Evolutionary conservation across 1,284 basidiomycete genomes (phyloP).

Genomic region (Ustilago hordei): DNA sequence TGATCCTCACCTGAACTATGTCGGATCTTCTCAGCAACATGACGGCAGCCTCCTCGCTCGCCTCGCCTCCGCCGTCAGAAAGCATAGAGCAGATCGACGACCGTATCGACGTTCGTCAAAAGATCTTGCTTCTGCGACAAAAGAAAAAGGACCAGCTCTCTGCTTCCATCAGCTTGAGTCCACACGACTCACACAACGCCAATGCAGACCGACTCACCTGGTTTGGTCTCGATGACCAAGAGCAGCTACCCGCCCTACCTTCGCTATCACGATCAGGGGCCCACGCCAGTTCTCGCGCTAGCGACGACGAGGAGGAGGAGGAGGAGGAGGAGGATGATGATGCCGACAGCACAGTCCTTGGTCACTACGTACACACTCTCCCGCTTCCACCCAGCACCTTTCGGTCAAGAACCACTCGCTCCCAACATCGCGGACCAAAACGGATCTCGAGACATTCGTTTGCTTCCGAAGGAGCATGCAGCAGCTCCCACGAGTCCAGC

Average conservation of each 20-base stretch:
- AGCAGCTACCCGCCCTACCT: background rate
- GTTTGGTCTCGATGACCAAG: conserved; percentile 21
- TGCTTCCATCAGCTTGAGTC: background rate
- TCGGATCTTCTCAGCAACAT: background rate
- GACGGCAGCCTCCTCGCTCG: background rate
- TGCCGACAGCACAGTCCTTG: conserved; percentile 37
- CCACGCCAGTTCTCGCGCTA: background rate
- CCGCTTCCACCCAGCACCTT: conserved; percentile 20
- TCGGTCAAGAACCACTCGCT: background rate
- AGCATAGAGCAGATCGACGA: conserved; percentile 12
- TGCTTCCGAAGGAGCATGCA: conserved; percentile 16
- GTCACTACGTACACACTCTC: conserved; percentile 20
- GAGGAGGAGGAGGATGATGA: conserved; percentile 39
- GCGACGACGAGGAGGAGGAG: conserved; percentile 30
- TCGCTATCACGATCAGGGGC: background rate
- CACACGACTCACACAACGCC: background rate
- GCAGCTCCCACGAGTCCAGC: conserved; percentile 27
- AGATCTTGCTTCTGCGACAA: conserved; percentile 16
- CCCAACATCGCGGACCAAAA: background rate
- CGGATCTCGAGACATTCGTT: conserved; percentile 6
- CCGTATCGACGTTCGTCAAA: conserved; percentile 8
- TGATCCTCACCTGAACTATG: background rate
- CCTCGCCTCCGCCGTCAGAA: background rate
- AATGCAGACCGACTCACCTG: conserved; percentile 29
- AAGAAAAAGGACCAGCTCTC: conserved; percentile 19